These are phyloP conservation scores for Penicillium polonicum DNA, from an alignment of 2,329 filamentous ascomycete species.

Conservation along the genomic window DNA sequence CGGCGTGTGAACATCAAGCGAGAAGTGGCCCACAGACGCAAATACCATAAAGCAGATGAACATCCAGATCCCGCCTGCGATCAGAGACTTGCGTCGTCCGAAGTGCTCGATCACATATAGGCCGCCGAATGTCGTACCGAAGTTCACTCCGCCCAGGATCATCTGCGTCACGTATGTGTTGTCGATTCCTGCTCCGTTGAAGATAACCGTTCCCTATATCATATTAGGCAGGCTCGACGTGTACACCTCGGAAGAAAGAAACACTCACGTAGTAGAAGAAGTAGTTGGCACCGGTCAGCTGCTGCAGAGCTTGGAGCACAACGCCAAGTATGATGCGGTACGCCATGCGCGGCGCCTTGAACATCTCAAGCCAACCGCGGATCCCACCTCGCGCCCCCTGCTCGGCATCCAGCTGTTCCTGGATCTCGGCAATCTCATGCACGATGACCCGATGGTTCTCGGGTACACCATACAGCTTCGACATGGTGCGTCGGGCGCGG, in stretches of 20 bases:
- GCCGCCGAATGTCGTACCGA: constrained; percentile 63
- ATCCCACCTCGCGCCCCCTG: constrained; percentile 27
- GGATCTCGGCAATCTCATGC: constrained; percentile 57
- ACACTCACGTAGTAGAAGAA: constrained; percentile 55
- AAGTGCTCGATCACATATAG: constrained; percentile 68
- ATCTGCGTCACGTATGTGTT: constrained; percentile 65
- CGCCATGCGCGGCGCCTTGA: constrained; percentile 47
- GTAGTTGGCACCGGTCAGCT: constrained; percentile 48
- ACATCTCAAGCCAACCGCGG: constrained; percentile 42
- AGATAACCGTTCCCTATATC: constrained; percentile 50
- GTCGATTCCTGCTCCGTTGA: constrained; percentile 62
- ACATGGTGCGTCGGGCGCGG: constrained; percentile 52
- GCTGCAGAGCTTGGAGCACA: constrained; percentile 44
- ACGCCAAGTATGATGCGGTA: constrained; percentile 46
- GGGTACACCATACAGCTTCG: constrained; percentile 55
- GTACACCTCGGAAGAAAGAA: too few species aligned
- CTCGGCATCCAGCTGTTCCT: constrained; percentile 57
- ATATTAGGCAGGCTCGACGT: constrained; percentile 39
- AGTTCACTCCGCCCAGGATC: constrained; percentile 67
- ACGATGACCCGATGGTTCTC: constrained; percentile 55
- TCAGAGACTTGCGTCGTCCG: constrained; percentile 66
- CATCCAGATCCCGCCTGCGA: constrained; percentile 67
- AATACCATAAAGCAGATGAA: constrained; percentile 65
- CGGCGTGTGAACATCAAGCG: constrained; percentile 40
- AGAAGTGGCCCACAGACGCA: constrained; percentile 55